A percentile compares a stretch with the other conserved stretches of the same genome.
phyloP scores from a whole-genome alignment of 176 grass and related monocot genomes.

The Oryza rufipogon region DNA sequence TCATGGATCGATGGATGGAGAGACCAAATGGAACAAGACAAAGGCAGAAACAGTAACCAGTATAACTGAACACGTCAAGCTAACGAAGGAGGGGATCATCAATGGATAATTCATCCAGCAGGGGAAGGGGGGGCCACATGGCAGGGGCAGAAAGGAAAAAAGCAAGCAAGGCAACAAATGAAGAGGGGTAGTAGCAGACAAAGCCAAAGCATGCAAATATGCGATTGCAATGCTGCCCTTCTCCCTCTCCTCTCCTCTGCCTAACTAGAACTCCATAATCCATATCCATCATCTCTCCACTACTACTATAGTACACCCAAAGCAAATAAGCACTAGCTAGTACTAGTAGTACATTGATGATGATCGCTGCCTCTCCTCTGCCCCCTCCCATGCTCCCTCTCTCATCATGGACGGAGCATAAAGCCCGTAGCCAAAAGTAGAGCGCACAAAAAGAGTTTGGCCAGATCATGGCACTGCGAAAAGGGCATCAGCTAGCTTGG shows the following conservation, averaged over 20 bases:
- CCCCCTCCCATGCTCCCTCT: conserved; percentile 42
- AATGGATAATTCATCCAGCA: not conserved
- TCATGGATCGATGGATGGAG: not conserved
- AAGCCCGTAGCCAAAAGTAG: conserved; percentile 52
- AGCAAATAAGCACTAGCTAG: conserved; percentile 22
- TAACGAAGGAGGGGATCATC: not conserved
- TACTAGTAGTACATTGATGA: not conserved
- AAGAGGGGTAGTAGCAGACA: not conserved
- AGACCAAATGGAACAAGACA: conserved; percentile 12
- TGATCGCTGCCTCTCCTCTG: not conserved
- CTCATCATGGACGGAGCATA: conserved; percentile 69
- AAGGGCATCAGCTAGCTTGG: conserved; percentile 39
- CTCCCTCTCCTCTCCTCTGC: conserved; percentile 2
- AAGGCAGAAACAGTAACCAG: not conserved
- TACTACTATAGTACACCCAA: conserved; percentile 5
- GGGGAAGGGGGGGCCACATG: not conserved
- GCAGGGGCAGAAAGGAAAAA: not conserved
- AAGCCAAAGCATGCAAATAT: not conserved
- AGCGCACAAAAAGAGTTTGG: conserved; percentile 58
- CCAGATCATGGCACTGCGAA: conserved; percentile 56
- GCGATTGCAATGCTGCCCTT: not conserved
- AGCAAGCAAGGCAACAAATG: not conserved
- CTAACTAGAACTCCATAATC: too few relatives aligned
- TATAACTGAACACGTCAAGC: not conserved
- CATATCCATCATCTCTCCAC: too few relatives aligned